phyloP scores from a whole-genome alignment of 2,329 filamentous ascomycete genomes.

The Pseudogymnoascus sp. region DNA sequence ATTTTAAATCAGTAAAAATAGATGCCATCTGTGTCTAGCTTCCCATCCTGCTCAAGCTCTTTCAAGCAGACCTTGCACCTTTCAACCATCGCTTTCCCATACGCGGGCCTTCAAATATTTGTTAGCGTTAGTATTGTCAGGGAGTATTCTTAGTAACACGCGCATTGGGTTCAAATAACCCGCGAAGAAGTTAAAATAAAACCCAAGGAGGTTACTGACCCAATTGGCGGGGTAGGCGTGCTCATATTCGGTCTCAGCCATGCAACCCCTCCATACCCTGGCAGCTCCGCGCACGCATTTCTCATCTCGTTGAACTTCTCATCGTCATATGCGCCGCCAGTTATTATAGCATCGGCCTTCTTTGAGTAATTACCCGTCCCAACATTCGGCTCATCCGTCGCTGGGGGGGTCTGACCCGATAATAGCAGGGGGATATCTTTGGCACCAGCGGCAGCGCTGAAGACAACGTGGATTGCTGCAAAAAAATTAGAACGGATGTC shows the following conservation, averaged over 20 bases:
- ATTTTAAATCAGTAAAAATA: conserved; percentile 13
- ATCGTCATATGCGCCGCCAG: conserved; percentile 16
- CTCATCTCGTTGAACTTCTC: conserved; percentile 15
- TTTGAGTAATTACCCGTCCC: conserved; percentile 13
- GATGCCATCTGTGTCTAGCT: conserved; percentile 15
- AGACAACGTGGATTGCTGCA: conserved; percentile 15
- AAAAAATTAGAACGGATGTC: neutral
- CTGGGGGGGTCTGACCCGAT: conserved; percentile 7
- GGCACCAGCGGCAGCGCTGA: conserved; percentile 4
- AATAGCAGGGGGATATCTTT: conserved; percentile 13
- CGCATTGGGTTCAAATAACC: neutral
- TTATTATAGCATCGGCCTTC: conserved; percentile 10
- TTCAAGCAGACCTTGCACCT: conserved; percentile 17
- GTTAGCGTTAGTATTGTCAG: neutral
- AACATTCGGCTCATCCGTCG: neutral
- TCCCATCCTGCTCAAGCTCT: conserved; percentile 16
- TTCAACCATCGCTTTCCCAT: conserved; percentile 17
- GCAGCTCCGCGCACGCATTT: conserved; percentile 9
- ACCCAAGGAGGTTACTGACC: neutral
- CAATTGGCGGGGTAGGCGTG: conserved; percentile 17
- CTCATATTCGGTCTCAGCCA: conserved; percentile 19
- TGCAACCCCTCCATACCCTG: conserved; percentile 14
- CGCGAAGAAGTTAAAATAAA: neutral
- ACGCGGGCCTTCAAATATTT: conserved; percentile 10
- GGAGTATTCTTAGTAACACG: neutral